These are phyloP conservation scores for Striga asiatica DNA, from an alignment of 257 asterid genomes.

Conservation along the genomic window DNA sequence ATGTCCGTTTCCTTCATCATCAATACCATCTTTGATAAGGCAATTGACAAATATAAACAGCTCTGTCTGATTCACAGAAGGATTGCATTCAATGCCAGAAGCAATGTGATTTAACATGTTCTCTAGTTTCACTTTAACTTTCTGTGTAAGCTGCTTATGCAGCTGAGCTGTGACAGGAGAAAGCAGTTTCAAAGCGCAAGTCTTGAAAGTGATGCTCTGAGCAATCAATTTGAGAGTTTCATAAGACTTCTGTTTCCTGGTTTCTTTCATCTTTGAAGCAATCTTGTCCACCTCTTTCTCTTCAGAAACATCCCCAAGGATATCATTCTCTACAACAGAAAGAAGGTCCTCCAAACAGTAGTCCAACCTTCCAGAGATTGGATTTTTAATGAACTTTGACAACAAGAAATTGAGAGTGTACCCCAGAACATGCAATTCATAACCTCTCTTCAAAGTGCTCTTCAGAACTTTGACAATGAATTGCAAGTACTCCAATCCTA, in stretches of 20 bases:
- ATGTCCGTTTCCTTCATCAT: constrained; percentile 29
- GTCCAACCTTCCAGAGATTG: constrained; percentile 60
- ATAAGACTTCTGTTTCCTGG: constrained; percentile 77
- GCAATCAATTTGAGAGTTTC: constrained; percentile 84
- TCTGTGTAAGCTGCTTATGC: constrained; percentile 59
- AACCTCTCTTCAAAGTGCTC: constrained; percentile 73
- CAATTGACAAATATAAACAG: constrained; percentile 54
- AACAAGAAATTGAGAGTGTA: constrained; percentile 69
- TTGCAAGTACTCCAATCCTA: constrained; percentile 80
- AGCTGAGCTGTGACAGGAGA: constrained; percentile 54
- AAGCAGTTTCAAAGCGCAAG: constrained; percentile 65
- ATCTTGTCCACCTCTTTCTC: constrained; percentile 95
- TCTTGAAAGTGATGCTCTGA: constrained; percentile 65
- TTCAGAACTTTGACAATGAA: constrained; percentile 64
- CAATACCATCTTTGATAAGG: constrained; percentile 52
- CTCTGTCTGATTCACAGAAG: constrained; percentile 64
- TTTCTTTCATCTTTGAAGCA: constrained; percentile 95
- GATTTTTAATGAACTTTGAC: constrained; percentile 49
- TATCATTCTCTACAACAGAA: constrained; percentile 53
- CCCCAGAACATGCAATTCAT: constrained; percentile 81
- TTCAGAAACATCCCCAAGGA: constrained; percentile 86
- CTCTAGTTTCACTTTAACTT: constrained; percentile 64
- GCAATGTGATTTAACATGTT: constrained; percentile 66
- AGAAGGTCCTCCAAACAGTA: constrained; percentile 79
- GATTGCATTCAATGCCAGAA: constrained; percentile 66